Conservation (phyloP, 192 early-diverging fungal species). For the Podila horticola region DNA sequence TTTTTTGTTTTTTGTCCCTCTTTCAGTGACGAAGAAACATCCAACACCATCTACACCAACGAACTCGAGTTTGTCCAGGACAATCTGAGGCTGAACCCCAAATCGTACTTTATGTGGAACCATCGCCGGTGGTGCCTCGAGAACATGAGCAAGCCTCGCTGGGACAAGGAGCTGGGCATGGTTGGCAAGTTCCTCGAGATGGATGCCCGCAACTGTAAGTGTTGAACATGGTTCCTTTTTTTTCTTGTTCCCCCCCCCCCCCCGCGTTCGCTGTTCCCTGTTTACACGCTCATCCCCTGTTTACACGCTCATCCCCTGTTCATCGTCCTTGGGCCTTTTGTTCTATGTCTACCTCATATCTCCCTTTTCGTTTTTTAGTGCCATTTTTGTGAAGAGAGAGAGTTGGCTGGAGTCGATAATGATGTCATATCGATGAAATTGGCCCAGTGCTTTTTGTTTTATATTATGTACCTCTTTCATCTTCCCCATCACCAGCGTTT, state of each 20-base stretch:
- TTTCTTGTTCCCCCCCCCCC: too few relatives aligned
- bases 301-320: too few relatives aligned
- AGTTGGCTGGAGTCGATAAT: not conserved
- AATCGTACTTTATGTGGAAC: slow-evolving; percentile 98
- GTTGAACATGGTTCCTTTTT: not conserved
- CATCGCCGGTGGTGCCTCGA: slow-evolving; percentile 93
- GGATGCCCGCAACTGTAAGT: slow-evolving; percentile 93
- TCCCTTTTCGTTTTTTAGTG: not conserved
- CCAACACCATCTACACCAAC: slow-evolving; percentile 52
- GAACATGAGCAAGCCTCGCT: slow-evolving; percentile 77
- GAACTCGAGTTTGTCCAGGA: slow-evolving; percentile 86
- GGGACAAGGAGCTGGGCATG: slow-evolving; percentile 83
- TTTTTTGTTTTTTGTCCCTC: not conserved
- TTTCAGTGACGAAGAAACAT: slow-evolving; percentile 46
- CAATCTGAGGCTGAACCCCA: slow-evolving; percentile 80
- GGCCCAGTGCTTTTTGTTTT: not conserved
- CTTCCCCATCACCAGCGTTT: not conserved
- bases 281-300: too few relatives aligned
- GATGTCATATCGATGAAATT: not conserved
- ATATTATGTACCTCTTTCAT: not conserved
- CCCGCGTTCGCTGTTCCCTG: too few relatives aligned
- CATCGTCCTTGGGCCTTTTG: too few relatives aligned
- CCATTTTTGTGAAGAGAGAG: not conserved
- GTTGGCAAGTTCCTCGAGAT: slow-evolving; percentile 81
- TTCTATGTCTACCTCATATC: slow-evolving; percentile 1